A percentile compares a stretch with the other conserved stretches of the same genome.
These are phyloP conservation scores for Pichia exigua DNA, from an alignment of 805 yeast genomes.

Conservation along the genomic window DNA sequence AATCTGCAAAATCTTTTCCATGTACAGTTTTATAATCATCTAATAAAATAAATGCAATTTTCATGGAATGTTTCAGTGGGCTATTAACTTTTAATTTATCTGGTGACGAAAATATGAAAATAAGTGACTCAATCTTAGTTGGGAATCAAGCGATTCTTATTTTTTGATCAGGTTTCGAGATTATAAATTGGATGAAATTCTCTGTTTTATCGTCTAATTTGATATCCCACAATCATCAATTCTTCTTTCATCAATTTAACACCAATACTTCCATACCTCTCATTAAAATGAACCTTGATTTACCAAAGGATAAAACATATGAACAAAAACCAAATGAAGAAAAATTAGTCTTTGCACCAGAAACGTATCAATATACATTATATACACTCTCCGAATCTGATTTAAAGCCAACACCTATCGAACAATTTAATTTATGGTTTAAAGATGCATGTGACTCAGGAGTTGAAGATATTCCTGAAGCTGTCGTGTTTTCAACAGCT, in stretches of 20 bases:
- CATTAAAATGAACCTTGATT: conserved; percentile 18
- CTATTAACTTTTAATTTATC: background rate
- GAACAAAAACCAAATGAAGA: conserved; percentile 9
- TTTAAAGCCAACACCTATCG: conserved; percentile 53
- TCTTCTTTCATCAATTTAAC: no score
- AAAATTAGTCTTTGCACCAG: conserved; percentile 57
- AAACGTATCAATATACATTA: conserved; percentile 80
- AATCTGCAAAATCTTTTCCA: conserved; percentile 51
- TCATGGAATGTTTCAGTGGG: background rate
- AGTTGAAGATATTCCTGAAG: conserved; percentile 65
- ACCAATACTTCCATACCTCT: no score
- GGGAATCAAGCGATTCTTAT: background rate
- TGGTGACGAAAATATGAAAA: background rate
- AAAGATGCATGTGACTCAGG: conserved; percentile 53
- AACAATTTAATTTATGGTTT: conserved; percentile 82
- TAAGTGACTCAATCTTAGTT: background rate
- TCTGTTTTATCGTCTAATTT: background rate
- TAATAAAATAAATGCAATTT: conserved; percentile 9
- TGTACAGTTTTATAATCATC: conserved; percentile 5
- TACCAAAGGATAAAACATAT: conserved; percentile 12
- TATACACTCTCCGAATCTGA: conserved; percentile 48
- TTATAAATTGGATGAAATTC: no score
- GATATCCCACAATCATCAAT: background rate
- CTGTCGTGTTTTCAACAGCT: conserved; percentile 83
- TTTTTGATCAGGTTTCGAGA: background rate